phyloP scores from a whole-genome alignment of 2,329 filamentous ascomycete species.

The Exophiala calicioides region DNA sequence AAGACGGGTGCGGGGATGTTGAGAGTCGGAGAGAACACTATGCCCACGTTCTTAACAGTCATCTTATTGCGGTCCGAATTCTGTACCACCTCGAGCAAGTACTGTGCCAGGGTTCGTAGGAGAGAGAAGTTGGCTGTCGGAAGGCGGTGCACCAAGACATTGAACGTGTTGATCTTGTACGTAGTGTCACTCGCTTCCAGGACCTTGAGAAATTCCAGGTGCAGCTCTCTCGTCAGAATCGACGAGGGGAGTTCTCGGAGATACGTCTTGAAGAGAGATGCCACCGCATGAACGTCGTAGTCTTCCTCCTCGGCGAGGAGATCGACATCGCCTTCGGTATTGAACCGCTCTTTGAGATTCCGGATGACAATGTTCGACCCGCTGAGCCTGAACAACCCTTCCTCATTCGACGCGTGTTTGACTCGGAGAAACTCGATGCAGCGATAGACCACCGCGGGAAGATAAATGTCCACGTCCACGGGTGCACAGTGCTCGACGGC shows the following conservation, averaged over 20 bases:
- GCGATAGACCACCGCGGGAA: conserved; percentile 92
- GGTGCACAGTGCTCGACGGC: conserved; percentile 81
- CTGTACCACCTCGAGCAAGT: conserved; percentile 89
- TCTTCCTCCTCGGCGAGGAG: conserved; percentile 79
- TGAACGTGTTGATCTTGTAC: conserved; percentile 76
- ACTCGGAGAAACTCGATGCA: conserved; percentile 89
- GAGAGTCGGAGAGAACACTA: conserved; percentile 94
- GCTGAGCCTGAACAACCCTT: conserved; percentile 94
- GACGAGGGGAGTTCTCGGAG: conserved; percentile 87
- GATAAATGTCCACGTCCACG: conserved; percentile 66
- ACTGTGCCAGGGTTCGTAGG: conserved; percentile 80
- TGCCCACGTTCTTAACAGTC: conserved; percentile 95
- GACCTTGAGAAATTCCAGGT: conserved; percentile 81
- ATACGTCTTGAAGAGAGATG: conserved; percentile 90
- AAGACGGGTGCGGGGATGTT: conserved; percentile 96
- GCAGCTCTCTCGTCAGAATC: conserved; percentile 86
- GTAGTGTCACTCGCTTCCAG: conserved; percentile 74
- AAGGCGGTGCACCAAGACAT: conserved; percentile 75
- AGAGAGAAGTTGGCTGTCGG: conserved; percentile 79
- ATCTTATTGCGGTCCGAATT: conserved; percentile 93
- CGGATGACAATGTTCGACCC: conserved; percentile 97
- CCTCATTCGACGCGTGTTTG: conserved; percentile 79
- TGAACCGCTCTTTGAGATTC: conserved; percentile 86
- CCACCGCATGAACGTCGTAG: conserved; percentile 94
- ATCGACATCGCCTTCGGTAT: conserved; percentile 87